Percentiles rank a stretch among this genome's conserved stretches.
Evolutionary conservation across 305 asterid species (phyloP).

Genomic region (Coffea humblotiana): DNA sequence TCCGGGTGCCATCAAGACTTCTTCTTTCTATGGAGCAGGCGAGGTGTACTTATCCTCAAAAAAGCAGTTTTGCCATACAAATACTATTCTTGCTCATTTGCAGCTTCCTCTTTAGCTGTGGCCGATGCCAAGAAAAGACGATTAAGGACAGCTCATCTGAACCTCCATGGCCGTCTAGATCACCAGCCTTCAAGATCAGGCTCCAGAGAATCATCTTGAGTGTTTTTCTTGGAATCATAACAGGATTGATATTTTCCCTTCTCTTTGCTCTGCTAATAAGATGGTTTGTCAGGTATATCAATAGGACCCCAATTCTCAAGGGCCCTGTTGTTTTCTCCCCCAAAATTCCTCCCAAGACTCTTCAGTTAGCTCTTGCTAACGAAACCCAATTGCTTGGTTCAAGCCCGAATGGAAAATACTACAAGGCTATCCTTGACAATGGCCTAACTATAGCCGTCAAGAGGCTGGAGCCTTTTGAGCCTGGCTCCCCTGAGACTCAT

Average conservation of each 20-base stretch:
- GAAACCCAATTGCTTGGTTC: constrained; percentile 65
- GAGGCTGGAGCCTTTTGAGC: constrained; percentile 52
- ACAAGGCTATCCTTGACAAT: constrained; percentile 73
- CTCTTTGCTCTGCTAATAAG: constrained; percentile 54
- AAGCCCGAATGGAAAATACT: constrained; percentile 61
- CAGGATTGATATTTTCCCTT: constrained; percentile 65
- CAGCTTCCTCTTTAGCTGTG: constrained; percentile 38
- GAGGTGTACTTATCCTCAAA: constrained; percentile 12
- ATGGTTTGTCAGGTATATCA: constrained; percentile 62
- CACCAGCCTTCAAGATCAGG: constrained; percentile 39
- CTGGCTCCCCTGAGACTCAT: constrained; percentile 34
- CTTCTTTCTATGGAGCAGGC: constrained; percentile 45
- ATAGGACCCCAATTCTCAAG: constrained; percentile 63
- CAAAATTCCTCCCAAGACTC: constrained; percentile 56
- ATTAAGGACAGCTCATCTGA: constrained; percentile 33
- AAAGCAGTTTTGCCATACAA: constrained; percentile 21
- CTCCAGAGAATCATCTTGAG: constrained; percentile 48
- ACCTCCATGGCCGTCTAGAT: constrained; percentile 28
- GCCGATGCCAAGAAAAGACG: constrained; percentile 49
- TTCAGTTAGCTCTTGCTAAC: constrained; percentile 65
- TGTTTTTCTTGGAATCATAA: constrained; percentile 54
- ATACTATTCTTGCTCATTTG: constrained; percentile 33
- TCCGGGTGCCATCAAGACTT: constrained; percentile 19
- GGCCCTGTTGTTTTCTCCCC: constrained; percentile 79
- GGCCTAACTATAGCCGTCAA: constrained; percentile 83